Conservation (phyloP, 805 yeast genomes). For the Priceomyces melissophilus region DNA sequence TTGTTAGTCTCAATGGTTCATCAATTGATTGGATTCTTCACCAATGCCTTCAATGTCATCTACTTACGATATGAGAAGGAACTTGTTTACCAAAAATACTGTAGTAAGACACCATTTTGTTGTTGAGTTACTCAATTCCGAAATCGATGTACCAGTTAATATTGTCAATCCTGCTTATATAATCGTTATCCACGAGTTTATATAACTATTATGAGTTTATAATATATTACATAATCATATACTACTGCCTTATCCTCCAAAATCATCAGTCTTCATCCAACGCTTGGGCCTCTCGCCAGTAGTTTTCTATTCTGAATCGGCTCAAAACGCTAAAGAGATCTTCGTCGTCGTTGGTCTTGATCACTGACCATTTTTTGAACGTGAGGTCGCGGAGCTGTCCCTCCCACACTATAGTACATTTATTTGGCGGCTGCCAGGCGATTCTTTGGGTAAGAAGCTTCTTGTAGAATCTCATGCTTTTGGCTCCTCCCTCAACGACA, state of each 20-base stretch:
- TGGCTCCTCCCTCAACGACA: constrained; percentile 71
- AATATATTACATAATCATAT: neutral
- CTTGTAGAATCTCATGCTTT: constrained; percentile 58
- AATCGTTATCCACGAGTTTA: too few relatives aligned
- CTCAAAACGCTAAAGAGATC: constrained; percentile 48
- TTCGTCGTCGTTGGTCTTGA: constrained; percentile 48
- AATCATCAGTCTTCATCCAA: too few relatives aligned
- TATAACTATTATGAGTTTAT: too few relatives aligned
- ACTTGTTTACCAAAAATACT: constrained; percentile 44
- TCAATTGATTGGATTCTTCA: neutral
- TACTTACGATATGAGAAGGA: constrained; percentile 43
- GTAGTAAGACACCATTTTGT: constrained; percentile 38
- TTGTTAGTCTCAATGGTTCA: constrained; percentile 10
- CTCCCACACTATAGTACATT: constrained; percentile 61
- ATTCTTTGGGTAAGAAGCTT: constrained; percentile 60
- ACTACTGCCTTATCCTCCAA: too few relatives aligned
- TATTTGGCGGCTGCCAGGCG: constrained; percentile 61
- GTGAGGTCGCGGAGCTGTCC: constrained; percentile 55
- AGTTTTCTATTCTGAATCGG: constrained; percentile 54
- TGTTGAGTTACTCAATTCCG: constrained; percentile 1
- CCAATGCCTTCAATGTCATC: neutral
- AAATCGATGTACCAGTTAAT: constrained; percentile 1
- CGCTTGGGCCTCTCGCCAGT: constrained; percentile 48
- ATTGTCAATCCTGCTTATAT: constrained; percentile 1
- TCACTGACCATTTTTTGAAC: constrained; percentile 70